Base-by-base conservation (phyloP, 768 basidiomycete genomes). In the Suillus variegatus region DNA sequence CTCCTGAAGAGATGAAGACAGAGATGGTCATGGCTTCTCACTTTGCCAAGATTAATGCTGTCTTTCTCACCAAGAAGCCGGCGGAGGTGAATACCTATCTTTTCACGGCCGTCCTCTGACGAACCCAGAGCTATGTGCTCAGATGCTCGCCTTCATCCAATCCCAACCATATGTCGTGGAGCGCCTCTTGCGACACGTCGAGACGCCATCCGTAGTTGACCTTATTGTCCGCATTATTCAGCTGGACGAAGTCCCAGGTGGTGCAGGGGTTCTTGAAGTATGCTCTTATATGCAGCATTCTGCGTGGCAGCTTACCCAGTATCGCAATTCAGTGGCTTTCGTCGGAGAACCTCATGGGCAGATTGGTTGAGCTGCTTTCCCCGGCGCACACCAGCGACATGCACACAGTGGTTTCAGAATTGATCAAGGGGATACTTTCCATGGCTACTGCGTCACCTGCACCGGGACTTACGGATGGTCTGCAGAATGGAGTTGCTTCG, bases 141-240 rank as follows among this genome's bases (percentile, higher is more conserved):
- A 99, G 94, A 97, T 97, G 92, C 86, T 99, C 69, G 85, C 84
- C 47, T 98, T 97, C 77, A 93, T 99, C 66, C 89, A 91, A 76
- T 82, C 86, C 16, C 90, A 96, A 74, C 91, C 94, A 4, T 80
- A 84, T 56, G 83, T 97, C 54, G 86, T 98, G 52, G 89, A 93
- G 70, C 87, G 94, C 16, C 79, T 99, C 10, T 83, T 99, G 54
- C 81, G 82, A 41, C 93, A 97, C 71, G 88, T 99, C 66, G 93
- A 94, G 76, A 91, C 90, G 22, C 91, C 96, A 3, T 88, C 97
- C 2, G 88, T 98, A 71, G 92, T 95, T 66, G 97, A 99, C 74
- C 83, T 99, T 52, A 81, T 99, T 38, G 87, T 96, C 65, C 88
- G 95, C 64, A 90, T 98, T 60, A 89, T 97, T 62, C 92, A 95